Base-by-base conservation (phyloP, 2,329 filamentous ascomycete genomes). In the Aspergillus floridensis region DNA sequence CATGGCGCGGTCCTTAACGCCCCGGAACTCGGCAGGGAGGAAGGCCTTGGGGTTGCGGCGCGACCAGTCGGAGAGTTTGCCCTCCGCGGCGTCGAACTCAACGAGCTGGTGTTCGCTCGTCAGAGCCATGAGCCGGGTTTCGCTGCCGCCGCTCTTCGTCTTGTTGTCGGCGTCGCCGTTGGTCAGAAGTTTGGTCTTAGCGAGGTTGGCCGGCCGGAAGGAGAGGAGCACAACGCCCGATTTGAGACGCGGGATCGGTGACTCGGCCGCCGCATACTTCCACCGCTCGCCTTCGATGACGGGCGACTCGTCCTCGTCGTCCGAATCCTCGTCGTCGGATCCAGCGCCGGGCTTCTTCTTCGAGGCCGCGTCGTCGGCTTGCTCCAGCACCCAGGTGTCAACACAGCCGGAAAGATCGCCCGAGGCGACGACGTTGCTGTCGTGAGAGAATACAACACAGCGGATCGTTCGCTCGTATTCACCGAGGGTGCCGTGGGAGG, bases 351-450 rank as follows among this genome's bases (percentile, higher is more conserved):
- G 14, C 16, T 44, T 75, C 54, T 79, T 79, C 29, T 62, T 77
- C 73, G 71, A 31, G 76, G 77, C 84, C 80, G 61, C 83, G 74
- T 41, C 62, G 16, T 58, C 57, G 4, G 59, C 64, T 26, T 83
- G 83, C 69, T 86, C 82, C 57, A 96, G 76, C 1, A 92, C 78
- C 90, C 93, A 99, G 19, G 88, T 92, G 71, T 98, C 93, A 32
- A 98, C 81, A 74, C 88, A 92, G 48, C 95, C 95, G 48, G 89
- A 88, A 55, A 97, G 77, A 73, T 97, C 93, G 51, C 89, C 88
- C 31, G 88, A 85, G 8, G 89, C 92, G 50, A 98, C 79, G 63
- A 96, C 85, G 65, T 84, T 86, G 71, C 90, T 91, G 72, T 96
- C 89, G 5, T 87, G 81, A 10, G 92, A 93, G 74, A 98, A 97